Conservation (phyloP, 805 yeast species). For the Cyberlindnera suaveolens region DNA sequence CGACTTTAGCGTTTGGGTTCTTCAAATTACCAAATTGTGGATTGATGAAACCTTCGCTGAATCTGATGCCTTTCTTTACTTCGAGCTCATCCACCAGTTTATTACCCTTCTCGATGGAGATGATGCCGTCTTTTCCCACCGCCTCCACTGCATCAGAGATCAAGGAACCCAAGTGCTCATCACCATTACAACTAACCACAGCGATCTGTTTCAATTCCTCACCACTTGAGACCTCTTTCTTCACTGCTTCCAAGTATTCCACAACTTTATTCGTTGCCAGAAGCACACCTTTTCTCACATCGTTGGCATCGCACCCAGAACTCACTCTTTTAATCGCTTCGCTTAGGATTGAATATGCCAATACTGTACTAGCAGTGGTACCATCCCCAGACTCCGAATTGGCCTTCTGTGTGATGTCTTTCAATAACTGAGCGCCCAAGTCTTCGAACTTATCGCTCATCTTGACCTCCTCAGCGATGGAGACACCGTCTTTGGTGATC, state of each 20-base stretch:
- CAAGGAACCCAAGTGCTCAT: slow-evolving; percentile 81
- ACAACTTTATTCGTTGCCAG: slow-evolving; percentile 94
- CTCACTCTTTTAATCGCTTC: slow-evolving; percentile 96
- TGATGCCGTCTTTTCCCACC: slow-evolving; percentile 98
- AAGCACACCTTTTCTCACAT: slow-evolving; percentile 93
- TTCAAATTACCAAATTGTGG: slow-evolving; percentile 82
- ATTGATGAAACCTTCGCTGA: slow-evolving; percentile 94
- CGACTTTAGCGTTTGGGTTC: slow-evolving; percentile 86
- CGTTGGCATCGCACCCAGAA: slow-evolving; percentile 99
- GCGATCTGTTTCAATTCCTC: slow-evolving; percentile 98
- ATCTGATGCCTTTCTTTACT: slow-evolving; percentile 97
- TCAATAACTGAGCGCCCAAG: slow-evolving; percentile 90
- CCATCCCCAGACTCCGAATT: slow-evolving; percentile 99
- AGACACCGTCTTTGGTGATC: slow-evolving; percentile 98
- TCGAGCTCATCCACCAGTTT: slow-evolving; percentile 94
- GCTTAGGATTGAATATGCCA: slow-evolving; percentile 92
- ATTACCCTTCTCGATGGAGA: slow-evolving; percentile 95
- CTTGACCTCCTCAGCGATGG: slow-evolving; percentile 84
- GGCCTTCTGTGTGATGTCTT: slow-evolving; percentile 95
- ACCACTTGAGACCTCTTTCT: slow-evolving; percentile 87
- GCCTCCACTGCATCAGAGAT: slow-evolving; percentile 96
- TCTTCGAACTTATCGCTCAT: slow-evolving; percentile 90
- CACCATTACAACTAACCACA: slow-evolving; percentile 96
- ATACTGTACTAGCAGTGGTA: slow-evolving; percentile 94
- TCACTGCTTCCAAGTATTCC: slow-evolving; percentile 73